Base-by-base conservation (phyloP, 805 yeast species). In the Naumovozyma castellii region DNA sequence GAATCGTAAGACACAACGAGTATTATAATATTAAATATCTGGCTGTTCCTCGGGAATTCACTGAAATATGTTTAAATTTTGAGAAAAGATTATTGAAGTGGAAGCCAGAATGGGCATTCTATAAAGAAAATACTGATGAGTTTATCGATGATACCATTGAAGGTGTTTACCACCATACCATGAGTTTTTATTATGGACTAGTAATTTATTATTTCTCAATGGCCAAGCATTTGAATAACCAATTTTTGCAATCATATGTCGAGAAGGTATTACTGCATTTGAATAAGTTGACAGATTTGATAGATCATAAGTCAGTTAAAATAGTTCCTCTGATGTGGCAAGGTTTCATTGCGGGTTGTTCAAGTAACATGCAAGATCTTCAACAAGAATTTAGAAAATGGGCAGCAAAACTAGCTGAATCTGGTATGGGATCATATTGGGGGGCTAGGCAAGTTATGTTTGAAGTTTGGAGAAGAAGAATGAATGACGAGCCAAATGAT, bases 331-430 rank as follows among this genome's bases (percentile, higher is more conserved):
- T 84, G 27, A 77, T 84, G 50, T 86, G 95, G 92, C 90, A 83
- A 53, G 94, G 92, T 0, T 86, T 86, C 49, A 80, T 86, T 34
- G 87, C 90, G 1, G 95, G 94, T 0, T 80, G 92, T 51, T 86
- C 83, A 45, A 80, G 87, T 9, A 71, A 74, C 43, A 74, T 79
- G 4, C 49, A 59, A 1, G 67, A 66, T 28, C 59, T 79, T 29
- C 90, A 83, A 47, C 62, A 69, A 43, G 79, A 85, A 32, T 84
- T 75, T 61, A 78, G 76, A 52, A 66, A 69, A 42, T 85, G 94
- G 94, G 66, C 68, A 3, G 62, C 64, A 3, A 53, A 54, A n/a
- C 52, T 71, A 42, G 71, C 77, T 4, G 62, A 61, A 34, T 68
- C 71, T 12, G 83, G 84, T 12, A 68, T 77, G 46, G 94, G 94